Base-by-base conservation (phyloP, 2,329 filamentous ascomycete species). In the Herpomyces periplanetae region DNA sequence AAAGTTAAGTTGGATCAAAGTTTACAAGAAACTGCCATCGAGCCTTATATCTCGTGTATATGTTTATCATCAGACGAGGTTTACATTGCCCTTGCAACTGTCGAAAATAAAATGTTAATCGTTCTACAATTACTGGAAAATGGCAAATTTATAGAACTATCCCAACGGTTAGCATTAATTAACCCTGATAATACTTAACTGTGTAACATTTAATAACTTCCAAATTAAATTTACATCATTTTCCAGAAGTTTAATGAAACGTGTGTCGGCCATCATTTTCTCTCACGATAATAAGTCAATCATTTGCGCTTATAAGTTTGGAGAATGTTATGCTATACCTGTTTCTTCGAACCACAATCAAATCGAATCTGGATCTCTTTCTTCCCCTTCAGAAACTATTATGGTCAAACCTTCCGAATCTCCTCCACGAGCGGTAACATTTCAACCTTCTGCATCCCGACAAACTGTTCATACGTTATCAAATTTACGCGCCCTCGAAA, bases 261-360 rank as follows among this genome's bases (percentile, higher is more conserved):
- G 71, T 13, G 69, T 73, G 6, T 75, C 61, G 33, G 57, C 64
- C 13, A 44, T 91, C 22, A 42, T 49, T 19, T 39, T 88, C 20
- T 56, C 62, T 4, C 43, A 52, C 15, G 60, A 73, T 32, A 48
- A 54, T 25, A 45, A 48, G 16, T 64, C 57, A 5, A 66, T 96
- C 25, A 40, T 91, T 22, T 58, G 55, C 25, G 75, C 58, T 20
- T 80, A 96, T 44, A 96, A 96, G 38, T 91, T 91, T 32, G 80
- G 80, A 27, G 80, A 96, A 35, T 75, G 88, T 24, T 91, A 87
- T 39, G 53, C 65, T 5, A 40, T 96, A 4, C 75, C 80, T 7
- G 44, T 91, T 3, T 35, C 69, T 17, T 28, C 31, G 6, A 29
- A 34, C 5, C 30, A 33, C 10, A 15, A 7, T 13, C 34, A 39